Evolutionary conservation across 192 early-diverging fungal genomes (phyloP), one percentile per base, ranked within the genome.

Genomic region (Coemansia sp.): DNA sequence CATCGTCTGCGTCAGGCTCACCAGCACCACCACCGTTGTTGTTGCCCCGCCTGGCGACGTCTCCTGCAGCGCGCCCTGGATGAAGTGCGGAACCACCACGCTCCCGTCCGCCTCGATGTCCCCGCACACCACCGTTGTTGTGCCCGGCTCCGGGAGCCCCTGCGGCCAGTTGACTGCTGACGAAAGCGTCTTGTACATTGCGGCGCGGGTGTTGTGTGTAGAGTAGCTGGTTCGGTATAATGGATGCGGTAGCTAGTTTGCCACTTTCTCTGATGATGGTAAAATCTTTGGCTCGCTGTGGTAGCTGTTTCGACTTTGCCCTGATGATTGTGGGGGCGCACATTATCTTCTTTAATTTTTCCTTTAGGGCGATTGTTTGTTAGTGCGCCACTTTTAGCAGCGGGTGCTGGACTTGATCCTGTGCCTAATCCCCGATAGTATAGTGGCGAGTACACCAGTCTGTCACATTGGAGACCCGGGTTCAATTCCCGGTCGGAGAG

Each of bases 401-500:
- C 2, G 25, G 25, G 2, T 25, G 25, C 25, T 25, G 25, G 25
- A 25, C 2, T 25, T 2, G 2, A 25, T 25, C 25, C n/a, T n/a
- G n/a, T n/a, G n/a, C n/a, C n/a, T n/a, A n/a, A n/a, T 71, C 63
- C 61, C 58, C 70, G 70, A 65, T 71, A 65, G 70, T 71, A 71
- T 71, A 71, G 70, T 71, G 70, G 70, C 62, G 50, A 71, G 63
- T 71, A 71, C 63, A 63, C 63, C 70, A 71, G 70, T 61, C 70
- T 71, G 70, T 71, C 70, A 71, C 70, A 61, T 65, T 71, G 70
- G 70, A 43, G 63, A 71, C 70, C 70, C 70, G 70, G 70, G 70
- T 71, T 71, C 70, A 65, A 71, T 71, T 71, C 70, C 70, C 70
- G 70, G 70, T 65, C 70, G 70, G 70, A 65, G 63, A 71, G 70